A percentile compares a stretch with the other conserved stretches of the same genome.
These are phyloP conservation scores for Chenopodium suecicum DNA, from an alignment of 148 eudicot species.

Conservation along the genomic window DNA sequence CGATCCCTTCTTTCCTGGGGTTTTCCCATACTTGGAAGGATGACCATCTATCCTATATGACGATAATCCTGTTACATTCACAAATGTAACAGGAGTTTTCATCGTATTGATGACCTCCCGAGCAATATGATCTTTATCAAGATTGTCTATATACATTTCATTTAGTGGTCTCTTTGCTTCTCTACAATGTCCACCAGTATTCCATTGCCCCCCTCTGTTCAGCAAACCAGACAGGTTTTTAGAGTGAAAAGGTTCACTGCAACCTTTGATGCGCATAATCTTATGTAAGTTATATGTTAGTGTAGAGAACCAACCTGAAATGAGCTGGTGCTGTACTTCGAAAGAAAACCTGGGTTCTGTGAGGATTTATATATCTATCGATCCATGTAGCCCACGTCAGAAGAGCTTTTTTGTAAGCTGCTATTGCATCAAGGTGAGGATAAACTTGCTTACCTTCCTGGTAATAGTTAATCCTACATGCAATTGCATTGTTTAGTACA, in stretches of 20 bases:
- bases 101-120: conserved; percentile 56
- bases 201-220: conserved; percentile 87
- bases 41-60: conserved; percentile 83
- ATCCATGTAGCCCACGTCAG: conserved; percentile 89
- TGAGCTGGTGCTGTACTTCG: conserved; percentile 91
- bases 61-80: conserved; percentile 67
- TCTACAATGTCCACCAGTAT: conserved; percentile 86
- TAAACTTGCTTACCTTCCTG: conserved; percentile 77
- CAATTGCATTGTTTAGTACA: not conserved
- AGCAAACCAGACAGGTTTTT: conserved; percentile 22
- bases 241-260: not conserved
- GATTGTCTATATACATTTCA: conserved; percentile 33
- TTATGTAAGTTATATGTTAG: not conserved
- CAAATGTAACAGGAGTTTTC: conserved; percentile 65
- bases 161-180: conserved; percentile 62
- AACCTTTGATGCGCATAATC: not conserved
- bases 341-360: conserved; percentile 71
- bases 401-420: conserved; percentile 68
- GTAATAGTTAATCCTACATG: conserved; percentile 75
- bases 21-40: conserved; percentile 78
- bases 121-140: conserved; percentile 57
- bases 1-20: conserved; percentile 27
- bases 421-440: conserved; percentile 65
- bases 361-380: conserved; percentile 56
- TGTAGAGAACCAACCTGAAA: conserved; percentile 63